These are phyloP conservation scores for Trichoderma asperellum DNA, from an alignment of 2,329 filamentous ascomycete species.

Conservation along the genomic window DNA sequence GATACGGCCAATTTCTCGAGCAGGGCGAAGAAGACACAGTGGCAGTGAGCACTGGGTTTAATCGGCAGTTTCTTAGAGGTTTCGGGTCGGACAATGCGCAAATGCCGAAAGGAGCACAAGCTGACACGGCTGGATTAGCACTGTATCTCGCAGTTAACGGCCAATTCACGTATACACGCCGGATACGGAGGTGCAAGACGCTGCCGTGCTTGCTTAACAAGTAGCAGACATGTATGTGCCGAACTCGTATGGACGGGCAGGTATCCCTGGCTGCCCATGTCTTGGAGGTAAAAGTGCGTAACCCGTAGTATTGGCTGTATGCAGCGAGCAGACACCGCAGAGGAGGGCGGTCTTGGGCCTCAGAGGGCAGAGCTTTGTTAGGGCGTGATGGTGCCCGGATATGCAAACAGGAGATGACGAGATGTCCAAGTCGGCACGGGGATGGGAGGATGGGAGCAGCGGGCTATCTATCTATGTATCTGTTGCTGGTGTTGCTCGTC, in stretches of 20 bases:
- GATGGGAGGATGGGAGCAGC: background rate
- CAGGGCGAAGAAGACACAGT: background rate
- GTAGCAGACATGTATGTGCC: background rate
- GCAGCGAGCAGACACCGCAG: background rate
- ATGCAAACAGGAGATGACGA: background rate
- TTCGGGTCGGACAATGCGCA: conserved; percentile 14
- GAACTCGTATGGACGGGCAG: background rate
- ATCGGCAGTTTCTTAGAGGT: conserved; percentile 11
- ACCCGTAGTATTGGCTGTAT: background rate
- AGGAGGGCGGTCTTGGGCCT: background rate
- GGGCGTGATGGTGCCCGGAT: background rate
- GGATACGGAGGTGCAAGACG: conserved; percentile 1
- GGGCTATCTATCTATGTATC: background rate
- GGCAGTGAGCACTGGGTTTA: background rate
- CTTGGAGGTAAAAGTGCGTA: background rate
- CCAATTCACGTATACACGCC: background rate
- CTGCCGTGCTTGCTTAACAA: background rate
- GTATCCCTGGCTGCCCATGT: conserved; percentile 1
- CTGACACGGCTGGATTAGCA: conserved; percentile 21
- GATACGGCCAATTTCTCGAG: background rate
- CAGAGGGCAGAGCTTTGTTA: background rate
- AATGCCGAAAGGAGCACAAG: conserved; percentile 13
- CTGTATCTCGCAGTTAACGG: background rate
- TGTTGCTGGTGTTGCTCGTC: conserved; percentile 5
- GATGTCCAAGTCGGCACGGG: background rate